These are phyloP conservation scores for Coniochaeta sp. DNA, from an alignment of 2,329 filamentous ascomycete genomes.

Conservation along the genomic window DNA sequence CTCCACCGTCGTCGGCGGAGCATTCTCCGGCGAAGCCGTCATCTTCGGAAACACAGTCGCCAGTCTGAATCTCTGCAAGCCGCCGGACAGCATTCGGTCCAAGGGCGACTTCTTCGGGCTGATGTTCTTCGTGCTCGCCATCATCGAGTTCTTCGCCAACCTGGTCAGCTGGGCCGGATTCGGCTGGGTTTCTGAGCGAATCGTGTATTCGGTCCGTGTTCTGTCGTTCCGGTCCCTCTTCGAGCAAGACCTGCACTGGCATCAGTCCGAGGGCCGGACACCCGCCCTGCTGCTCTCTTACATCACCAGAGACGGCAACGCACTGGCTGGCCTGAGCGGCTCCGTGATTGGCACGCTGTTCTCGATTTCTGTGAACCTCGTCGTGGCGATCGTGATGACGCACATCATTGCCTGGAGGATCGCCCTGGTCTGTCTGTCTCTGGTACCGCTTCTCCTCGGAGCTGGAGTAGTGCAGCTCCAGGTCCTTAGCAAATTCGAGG, in stretches of 20 bases:
- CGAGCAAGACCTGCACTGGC: constrained; percentile 54
- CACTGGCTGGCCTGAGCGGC: constrained; percentile 61
- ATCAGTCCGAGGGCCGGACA: constrained; percentile 56
- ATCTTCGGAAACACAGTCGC: constrained; percentile 56
- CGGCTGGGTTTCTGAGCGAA: constrained; percentile 47
- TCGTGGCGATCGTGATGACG: constrained; percentile 60
- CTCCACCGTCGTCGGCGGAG: constrained; percentile 45
- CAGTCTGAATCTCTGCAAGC: constrained; percentile 41
- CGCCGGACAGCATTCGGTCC: constrained; percentile 36
- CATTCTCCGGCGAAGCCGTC: constrained; percentile 50
- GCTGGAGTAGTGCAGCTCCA: constrained; percentile 63
- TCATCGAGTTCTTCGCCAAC: constrained; percentile 53
- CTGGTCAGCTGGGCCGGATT: constrained; percentile 47
- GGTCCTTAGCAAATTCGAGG: constrained; percentile 53
- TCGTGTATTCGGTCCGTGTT: constrained; percentile 48
- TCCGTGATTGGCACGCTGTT: constrained; percentile 66
- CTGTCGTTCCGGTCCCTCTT: constrained; percentile 49
- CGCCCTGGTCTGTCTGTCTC: constrained; percentile 61
- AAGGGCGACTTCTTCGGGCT: constrained; percentile 46
- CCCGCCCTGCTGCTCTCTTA: constrained; percentile 56
- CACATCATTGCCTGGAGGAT: constrained; percentile 72
- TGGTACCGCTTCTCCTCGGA: constrained; percentile 61
- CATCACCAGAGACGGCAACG: constrained; percentile 62
- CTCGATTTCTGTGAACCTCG: constrained; percentile 59
- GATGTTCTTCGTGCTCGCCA: constrained; percentile 53